phyloP scores from a whole-genome alignment of 176 grass and related monocot genomes.

The Bolboschoenus planiculmis region DNA sequence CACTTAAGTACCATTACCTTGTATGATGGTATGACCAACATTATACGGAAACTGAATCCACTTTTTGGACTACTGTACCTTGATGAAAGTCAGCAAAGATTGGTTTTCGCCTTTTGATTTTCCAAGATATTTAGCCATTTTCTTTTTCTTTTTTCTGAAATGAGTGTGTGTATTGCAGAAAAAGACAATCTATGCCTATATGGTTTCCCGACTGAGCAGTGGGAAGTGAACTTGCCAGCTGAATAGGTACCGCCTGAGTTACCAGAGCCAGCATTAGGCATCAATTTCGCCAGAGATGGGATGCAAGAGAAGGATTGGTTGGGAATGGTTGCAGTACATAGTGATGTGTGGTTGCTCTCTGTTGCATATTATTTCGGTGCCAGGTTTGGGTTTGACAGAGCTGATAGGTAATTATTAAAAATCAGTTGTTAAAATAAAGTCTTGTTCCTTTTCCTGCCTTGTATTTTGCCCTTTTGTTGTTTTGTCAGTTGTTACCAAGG shows the following conservation, averaged over 20 bases:
- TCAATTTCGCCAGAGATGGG: conserved; percentile 95
- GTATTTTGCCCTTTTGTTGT: background rate
- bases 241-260: conserved; percentile 95
- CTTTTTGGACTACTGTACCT: background rate
- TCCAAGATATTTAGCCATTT: background rate
- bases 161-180: no score
- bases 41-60: background rate
- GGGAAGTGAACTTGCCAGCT: conserved; percentile 97
- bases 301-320: conserved; percentile 99
- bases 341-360: conserved; percentile 83
- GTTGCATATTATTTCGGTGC: conserved; percentile 97
- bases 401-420: conserved; percentile 53
- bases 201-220: conserved; percentile 88
- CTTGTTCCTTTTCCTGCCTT: background rate
- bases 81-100: background rate
- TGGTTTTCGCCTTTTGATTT: background rate
- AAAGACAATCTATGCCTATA: conserved; percentile 94
- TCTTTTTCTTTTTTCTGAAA: background rate
- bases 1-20: background rate
- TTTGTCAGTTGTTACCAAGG: background rate
- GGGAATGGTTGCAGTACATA: conserved; percentile 87
- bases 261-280: conserved; percentile 88
- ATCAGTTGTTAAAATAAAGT: background rate
- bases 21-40: background rate
- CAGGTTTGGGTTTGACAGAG: conserved; percentile 89